Evolutionary conservation across 2,329 filamentous ascomycete genomes (phyloP).

Genomic region (Escovopsis sp.): DNA sequence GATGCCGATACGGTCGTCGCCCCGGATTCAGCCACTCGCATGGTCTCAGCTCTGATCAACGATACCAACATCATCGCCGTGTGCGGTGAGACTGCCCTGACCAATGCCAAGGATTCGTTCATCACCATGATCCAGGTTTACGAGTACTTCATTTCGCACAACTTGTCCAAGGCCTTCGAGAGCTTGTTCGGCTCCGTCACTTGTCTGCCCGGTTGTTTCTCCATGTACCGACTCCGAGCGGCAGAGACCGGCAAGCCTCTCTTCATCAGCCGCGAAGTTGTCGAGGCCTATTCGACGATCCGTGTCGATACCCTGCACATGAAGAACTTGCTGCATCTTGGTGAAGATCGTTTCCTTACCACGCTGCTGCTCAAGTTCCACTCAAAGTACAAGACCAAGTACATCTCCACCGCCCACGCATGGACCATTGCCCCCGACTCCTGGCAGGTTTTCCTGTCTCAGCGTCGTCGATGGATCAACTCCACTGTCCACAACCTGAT

Average conservation of each 20-base stretch:
- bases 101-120: slow-evolving; percentile 84
- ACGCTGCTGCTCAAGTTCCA: slow-evolving; percentile 89
- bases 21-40: slow-evolving; percentile 75
- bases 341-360: slow-evolving; percentile 94
- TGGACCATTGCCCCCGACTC: slow-evolving; percentile 96
- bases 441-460: slow-evolving; percentile 88
- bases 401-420: slow-evolving; percentile 78
- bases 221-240: slow-evolving; percentile 94
- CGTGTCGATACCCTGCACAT: slow-evolving; percentile 96
- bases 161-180: slow-evolving; percentile 92
- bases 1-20: slow-evolving; percentile 95
- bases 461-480: slow-evolving; percentile 99
- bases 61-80: slow-evolving; percentile 89
- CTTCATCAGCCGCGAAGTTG: slow-evolving; percentile 85
- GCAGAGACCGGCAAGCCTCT: slow-evolving; percentile 90
- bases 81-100: slow-evolving; percentile 87
- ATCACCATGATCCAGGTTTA: slow-evolving; percentile 99
- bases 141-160: slow-evolving; percentile 99
- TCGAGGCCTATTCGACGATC: slow-evolving; percentile 78
- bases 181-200: slow-evolving; percentile 94
- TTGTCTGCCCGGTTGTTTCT: slow-evolving; percentile 96
- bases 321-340: slow-evolving; percentile 94
- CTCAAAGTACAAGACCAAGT: slow-evolving; percentile 95
- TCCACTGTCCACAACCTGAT: slow-evolving; percentile 96
- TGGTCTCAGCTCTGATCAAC: slow-evolving; percentile 80